Percentiles rank a stretch among this genome's conserved stretches.
Evolutionary conservation across 495 filamentous ascomycete genomes (phyloP).

Genomic region (Parathielavia hyrcaniae): DNA sequence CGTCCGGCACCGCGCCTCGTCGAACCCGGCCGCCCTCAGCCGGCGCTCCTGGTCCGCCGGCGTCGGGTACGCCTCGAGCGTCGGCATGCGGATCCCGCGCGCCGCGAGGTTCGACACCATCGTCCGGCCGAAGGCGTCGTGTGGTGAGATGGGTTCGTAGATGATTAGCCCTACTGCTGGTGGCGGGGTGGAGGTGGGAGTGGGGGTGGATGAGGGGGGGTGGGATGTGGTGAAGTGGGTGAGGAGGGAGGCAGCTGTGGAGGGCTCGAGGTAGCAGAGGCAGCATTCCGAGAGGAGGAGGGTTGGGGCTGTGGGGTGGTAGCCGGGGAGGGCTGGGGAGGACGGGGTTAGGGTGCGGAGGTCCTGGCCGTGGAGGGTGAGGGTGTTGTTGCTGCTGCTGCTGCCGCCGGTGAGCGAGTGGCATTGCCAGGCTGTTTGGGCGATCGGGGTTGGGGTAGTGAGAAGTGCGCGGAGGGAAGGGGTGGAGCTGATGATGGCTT

Average conservation of each 20-base stretch:
- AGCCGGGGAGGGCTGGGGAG: conserved; percentile 22
- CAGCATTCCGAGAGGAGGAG: conserved; percentile 90
- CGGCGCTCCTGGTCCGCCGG: conserved; percentile 60
- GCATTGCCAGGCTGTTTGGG: conserved; percentile 28
- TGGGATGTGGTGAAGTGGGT: conserved; percentile 59
- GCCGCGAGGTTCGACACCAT: conserved; percentile 89
- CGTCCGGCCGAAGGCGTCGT: conserved; percentile 77
- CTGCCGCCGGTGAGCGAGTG: conserved; percentile 58
- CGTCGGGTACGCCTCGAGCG: conserved; percentile 62
- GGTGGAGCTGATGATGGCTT: conserved; percentile 29
- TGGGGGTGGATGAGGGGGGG: conserved; percentile 30
- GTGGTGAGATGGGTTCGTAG: conserved; percentile 81
- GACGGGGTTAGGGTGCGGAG: conserved; percentile 54
- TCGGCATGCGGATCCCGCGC: conserved; percentile 79
- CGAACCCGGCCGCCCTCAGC: conserved; percentile 58
- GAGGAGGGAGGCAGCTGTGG: conserved; percentile 57
- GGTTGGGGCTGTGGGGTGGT: conserved; percentile 57
- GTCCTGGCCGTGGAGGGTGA: conserved; percentile 77
- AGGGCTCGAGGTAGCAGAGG: conserved; percentile 71
- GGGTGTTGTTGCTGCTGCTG: conserved; percentile 54
- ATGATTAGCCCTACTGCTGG: conserved; percentile 58
- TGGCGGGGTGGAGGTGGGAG: conserved; percentile 35
- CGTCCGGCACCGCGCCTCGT: conserved; percentile 50
- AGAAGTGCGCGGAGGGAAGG: conserved; percentile 32
- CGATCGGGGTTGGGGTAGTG: conserved; percentile 21